Evolutionary conservation across 2,329 filamentous ascomycete genomes (phyloP).

Genomic region (Monosporascus sp.): DNA sequence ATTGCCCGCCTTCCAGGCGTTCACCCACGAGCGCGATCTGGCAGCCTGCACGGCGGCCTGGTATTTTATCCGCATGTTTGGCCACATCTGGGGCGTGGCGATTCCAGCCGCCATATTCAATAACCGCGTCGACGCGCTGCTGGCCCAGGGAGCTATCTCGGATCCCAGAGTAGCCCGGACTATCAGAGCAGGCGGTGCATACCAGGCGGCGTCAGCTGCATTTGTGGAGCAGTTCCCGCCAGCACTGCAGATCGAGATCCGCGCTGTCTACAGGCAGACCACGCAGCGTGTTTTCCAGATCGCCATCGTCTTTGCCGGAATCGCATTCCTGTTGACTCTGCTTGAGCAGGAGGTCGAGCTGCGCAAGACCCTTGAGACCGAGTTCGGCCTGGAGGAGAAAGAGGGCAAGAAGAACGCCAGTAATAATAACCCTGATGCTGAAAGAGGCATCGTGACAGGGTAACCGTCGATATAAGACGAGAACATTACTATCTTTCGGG

Average conservation of each 20-base stretch:
- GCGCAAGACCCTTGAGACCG: slow-evolving; percentile 2
- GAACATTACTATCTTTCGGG: no score
- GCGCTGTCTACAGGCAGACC: neutral
- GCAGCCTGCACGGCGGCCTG: neutral
- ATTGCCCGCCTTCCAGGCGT: no score
- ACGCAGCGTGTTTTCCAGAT: slow-evolving; percentile 2
- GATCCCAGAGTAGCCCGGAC: neutral
- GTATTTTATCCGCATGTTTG: neutral
- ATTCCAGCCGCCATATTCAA: neutral
- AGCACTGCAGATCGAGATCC: neutral
- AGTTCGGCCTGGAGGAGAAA: slow-evolving; percentile 5
- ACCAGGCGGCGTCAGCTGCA: slow-evolving; percentile 1
- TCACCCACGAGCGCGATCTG: no score
- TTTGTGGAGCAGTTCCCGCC: slow-evolving; percentile 2
- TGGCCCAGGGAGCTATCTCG: neutral
- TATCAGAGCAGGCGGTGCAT: neutral
- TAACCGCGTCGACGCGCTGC: neutral
- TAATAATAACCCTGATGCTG: no score
- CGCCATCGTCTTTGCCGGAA: slow-evolving; percentile 1
- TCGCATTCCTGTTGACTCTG: neutral
- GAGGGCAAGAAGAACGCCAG: no score
- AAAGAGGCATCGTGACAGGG: no score
- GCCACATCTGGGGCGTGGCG: neutral
- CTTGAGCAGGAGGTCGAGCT: slow-evolving; percentile 1
- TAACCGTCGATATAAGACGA: no score